Percentiles rank a stretch among this genome's conserved stretches.
phyloP scores from a whole-genome alignment of 176 grass and related monocot species.

The Oryza longistaminata region DNA sequence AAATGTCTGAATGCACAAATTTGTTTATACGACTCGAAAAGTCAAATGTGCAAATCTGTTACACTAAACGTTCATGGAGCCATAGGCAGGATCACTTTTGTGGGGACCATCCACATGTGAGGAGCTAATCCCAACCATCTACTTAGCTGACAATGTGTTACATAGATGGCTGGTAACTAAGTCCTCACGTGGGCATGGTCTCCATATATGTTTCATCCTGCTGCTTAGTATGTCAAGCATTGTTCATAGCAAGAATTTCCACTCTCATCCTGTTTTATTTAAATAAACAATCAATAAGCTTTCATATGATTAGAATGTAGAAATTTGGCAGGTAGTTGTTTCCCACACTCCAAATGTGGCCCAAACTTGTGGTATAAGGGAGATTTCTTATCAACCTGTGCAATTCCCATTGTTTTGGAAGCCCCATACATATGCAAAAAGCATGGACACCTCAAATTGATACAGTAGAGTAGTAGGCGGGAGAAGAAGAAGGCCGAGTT shows the following conservation, averaged over 20 bases:
- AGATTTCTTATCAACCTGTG: background rate
- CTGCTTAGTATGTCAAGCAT: background rate
- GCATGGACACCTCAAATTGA: too few relatives aligned
- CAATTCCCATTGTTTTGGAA: background rate
- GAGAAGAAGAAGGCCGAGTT: slow-evolving; percentile 74
- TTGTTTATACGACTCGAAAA: background rate
- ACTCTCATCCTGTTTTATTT: background rate
- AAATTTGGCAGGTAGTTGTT: too few relatives aligned
- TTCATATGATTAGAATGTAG: background rate
- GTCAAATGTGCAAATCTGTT: background rate
- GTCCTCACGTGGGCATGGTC: background rate
- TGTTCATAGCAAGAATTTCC: background rate
- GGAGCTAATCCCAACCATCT: background rate
- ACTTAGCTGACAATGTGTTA: background rate
- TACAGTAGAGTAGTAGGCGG: background rate
- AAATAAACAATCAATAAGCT: background rate
- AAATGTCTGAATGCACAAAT: background rate
- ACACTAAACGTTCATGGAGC: background rate
- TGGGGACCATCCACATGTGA: background rate
- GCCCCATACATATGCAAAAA: background rate
- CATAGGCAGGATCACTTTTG: background rate
- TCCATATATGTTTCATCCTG: background rate
- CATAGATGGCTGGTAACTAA: background rate
- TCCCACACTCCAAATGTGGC: too few relatives aligned
- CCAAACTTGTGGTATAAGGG: background rate